A percentile compares a stretch with the other conserved stretches of the same genome.
These are phyloP conservation scores for Macrolepiota fuliginosa DNA, from an alignment of 768 basidiomycete species.

Conservation along the genomic window DNA sequence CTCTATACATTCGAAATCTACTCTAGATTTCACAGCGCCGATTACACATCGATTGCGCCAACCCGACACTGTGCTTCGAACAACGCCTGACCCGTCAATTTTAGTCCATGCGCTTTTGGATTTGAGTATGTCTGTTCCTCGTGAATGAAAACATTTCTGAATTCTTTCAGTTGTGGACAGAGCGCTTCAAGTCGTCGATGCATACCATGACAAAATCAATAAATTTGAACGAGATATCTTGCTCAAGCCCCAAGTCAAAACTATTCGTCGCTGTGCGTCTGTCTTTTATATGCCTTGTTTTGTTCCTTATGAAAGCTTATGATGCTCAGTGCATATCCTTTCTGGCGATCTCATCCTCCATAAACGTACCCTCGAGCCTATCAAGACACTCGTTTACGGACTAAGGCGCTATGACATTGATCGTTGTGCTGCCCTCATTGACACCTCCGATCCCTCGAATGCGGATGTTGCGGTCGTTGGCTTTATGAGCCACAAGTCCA, in stretches of 20 bases:
- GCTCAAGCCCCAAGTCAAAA: constrained; percentile 56
- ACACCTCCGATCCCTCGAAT: constrained; percentile 37
- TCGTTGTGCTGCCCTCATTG: constrained; percentile 56
- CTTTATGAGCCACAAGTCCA: constrained; percentile 66
- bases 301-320: too few species aligned
- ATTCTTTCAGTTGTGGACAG: constrained; percentile 57
- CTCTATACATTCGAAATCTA: constrained; percentile 48
- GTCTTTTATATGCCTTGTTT: background rate
- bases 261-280: constrained; percentile 54
- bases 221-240: constrained; percentile 61
- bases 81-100: constrained; percentile 64
- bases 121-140: constrained; percentile 31
- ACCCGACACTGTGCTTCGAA: constrained; percentile 57
- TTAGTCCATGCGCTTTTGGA: constrained; percentile 71
- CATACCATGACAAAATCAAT: constrained; percentile 61
- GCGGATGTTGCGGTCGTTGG: constrained; percentile 44
- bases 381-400: constrained; percentile 68
- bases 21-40: constrained; percentile 49
- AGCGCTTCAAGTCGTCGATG: constrained; percentile 65
- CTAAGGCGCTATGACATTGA: constrained; percentile 70
- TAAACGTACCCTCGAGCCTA: constrained; percentile 70
- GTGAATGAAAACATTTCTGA: background rate
- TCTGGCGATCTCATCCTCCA: constrained; percentile 73
- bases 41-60: constrained; percentile 57
- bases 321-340: constrained; percentile 63